A percentile compares a stretch with the other conserved stretches of the same genome.
These are phyloP conservation scores for Clitocybe nebularis DNA, from an alignment of 1,284 basidiomycete species.

Conservation along the genomic window DNA sequence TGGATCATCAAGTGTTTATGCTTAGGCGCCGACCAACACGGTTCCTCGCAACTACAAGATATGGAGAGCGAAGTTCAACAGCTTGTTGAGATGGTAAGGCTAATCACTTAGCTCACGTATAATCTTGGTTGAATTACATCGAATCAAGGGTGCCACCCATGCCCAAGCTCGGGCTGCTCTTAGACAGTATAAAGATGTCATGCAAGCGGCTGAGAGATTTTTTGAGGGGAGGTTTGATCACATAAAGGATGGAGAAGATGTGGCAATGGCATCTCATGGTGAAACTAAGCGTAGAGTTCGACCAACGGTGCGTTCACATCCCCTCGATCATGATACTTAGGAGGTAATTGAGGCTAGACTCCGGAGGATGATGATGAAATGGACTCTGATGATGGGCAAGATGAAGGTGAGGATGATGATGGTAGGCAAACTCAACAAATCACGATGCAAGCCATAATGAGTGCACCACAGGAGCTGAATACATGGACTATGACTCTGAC, in stretches of 20 bases:
- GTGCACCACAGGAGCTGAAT: constrained; percentile 43
- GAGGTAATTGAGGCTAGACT: too few relatives aligned
- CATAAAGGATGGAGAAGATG: constrained; percentile 59
- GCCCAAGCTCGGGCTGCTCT: constrained; percentile 78
- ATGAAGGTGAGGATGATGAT: constrained; percentile 52
- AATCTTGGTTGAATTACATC: constrained; percentile 9
- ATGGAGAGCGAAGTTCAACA: constrained; percentile 45
- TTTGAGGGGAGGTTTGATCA: constrained; percentile 80
- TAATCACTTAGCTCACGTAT: constrained; percentile 1
- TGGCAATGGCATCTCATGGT: constrained; percentile 27
- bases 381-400: constrained; percentile 31
- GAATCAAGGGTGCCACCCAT: constrained; percentile 65
- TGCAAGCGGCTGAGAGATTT: constrained; percentile 84
- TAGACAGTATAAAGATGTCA: constrained; percentile 76
- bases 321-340: too few relatives aligned
- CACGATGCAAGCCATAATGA: constrained; percentile 8
- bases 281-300: constrained; percentile 17
- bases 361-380: constrained; percentile 46
- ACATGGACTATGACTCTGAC: constrained; percentile 77
- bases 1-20: too few relatives aligned
- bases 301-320: constrained; percentile 18
- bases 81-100: constrained; percentile 55
- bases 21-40: background rate
- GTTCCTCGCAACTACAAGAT: background rate
- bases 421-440: constrained; percentile 29